phyloP scores from a whole-genome alignment of 129 eudicot species.

The Sambucus nigra region DNA sequence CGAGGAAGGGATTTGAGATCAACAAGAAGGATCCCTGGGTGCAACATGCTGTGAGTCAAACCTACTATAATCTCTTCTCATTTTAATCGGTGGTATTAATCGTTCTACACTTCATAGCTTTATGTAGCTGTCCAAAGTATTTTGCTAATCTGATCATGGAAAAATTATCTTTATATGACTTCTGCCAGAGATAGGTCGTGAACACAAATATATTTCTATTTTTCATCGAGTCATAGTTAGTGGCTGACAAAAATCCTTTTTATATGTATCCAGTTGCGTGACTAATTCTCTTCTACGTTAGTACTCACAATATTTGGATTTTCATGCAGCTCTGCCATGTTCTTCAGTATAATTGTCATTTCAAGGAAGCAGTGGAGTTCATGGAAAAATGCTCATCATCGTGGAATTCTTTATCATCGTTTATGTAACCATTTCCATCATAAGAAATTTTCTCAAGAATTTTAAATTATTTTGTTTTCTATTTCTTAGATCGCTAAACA shows the following conservation, averaged over 20 bases:
- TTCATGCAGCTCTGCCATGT: constrained; percentile 75
- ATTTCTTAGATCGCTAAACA: constrained; percentile 8
- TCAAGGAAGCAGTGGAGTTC: constrained; percentile 76
- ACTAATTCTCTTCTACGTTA: background rate
- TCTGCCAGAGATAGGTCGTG: too few relatives aligned
- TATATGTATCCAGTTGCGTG: too few relatives aligned
- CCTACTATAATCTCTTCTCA: too few relatives aligned
- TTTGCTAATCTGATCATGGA: background rate
- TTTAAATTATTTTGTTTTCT: too few relatives aligned
- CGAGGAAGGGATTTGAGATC: constrained; percentile 61
- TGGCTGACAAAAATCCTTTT: too few relatives aligned
- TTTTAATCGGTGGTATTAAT: background rate
- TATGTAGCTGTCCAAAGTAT: background rate
- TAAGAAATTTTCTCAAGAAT: background rate
- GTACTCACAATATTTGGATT: constrained; percentile 1
- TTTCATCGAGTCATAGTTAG: too few relatives aligned
- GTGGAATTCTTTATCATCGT: constrained; percentile 76
- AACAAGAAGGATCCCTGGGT: constrained; percentile 83
- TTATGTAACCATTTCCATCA: constrained; percentile 41
- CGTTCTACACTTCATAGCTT: background rate
- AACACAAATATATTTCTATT: too few relatives aligned
- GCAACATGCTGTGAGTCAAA: constrained; percentile 77
- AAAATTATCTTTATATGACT: too few relatives aligned
- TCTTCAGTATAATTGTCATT: constrained; percentile 68
- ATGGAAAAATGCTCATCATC: constrained; percentile 65